Base-by-base conservation (phyloP, 495 filamentous ascomycete species). In the Emericellopsis terricola region DNA sequence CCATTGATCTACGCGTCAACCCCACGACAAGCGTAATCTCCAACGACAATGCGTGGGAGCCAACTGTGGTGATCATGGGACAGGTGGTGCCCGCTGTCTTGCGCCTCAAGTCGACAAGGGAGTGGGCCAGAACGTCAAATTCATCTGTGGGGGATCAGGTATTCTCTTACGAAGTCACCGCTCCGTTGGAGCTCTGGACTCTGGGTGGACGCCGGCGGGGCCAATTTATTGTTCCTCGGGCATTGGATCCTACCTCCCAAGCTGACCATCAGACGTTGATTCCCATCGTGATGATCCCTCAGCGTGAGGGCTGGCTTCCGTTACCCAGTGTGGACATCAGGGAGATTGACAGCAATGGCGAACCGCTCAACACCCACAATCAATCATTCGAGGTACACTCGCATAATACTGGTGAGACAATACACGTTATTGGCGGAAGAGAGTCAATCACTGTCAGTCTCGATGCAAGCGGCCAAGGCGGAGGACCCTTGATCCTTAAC, bases 151-250 rank as follows among this genome's bases (percentile, higher is more conserved):
- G 63, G 14, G 59, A 73, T 21, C 55, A 89, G 1, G 75, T 83
- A 44, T 94, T 94, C 51, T 69, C 73, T 39, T 92, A 83, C 52
- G 84, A 93, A 45, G 50, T 97, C 8, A 71, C 78, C 26, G 76
- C 80, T 8, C 69, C 76, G 21, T 52, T 70, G 0, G 84, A 91
- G 9, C 60, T 62, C 1, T 97, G 86, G 87, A 65, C 92, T 1
- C 56, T 96, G 3, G 85, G 83, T 19, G 89, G 91, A 0, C 67
- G 75, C 23, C 65, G 80, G 15, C 76, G 78, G 38, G 77, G 71
- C 1, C 79, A 82, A 41, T 93, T 92, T 51, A 65, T 69, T 2
- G 73, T 70, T 17, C 60, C 57, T 2, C 45, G 43, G 3, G 45
- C 19, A 3, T 47, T n/a, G 39, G 55, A 40, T 57, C 54, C 37